Base-by-base conservation (phyloP, 768 basidiomycete species). In the Lactarius sp. region DNA sequence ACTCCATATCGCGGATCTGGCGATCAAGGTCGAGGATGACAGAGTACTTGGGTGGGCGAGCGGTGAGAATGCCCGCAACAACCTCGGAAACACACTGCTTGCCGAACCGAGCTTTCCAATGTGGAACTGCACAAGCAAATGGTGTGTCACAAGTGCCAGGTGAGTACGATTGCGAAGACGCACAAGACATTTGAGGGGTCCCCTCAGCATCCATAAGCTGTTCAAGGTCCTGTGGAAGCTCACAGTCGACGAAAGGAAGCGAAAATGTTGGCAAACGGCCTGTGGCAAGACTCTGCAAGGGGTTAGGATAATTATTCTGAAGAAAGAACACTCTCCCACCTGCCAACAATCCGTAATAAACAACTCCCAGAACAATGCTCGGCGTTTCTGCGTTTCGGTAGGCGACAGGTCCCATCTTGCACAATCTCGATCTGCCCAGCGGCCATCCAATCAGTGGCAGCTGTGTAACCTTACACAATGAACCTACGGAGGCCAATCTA, bases 271-370 rank as follows among this genome's bases (percentile, higher is more conserved):
- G 81, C 27, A 87, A 73, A 49, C 86, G 81, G 12, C 87, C 87
- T 14, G 86, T 88, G 2, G 87, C 86, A 47, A 88, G 78, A 70
- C 84, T 85, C 86, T 87, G 37, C 4, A 27, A 49, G 16, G 34
- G 14, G 37, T 16, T 39, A 39, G 37, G 31, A 33, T 33, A 53
- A 4, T 41, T 34, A 62, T 31, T 47, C 46, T 31, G 27, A 20
- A 13, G 33, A 44, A 16, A 51, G 46, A 49, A 4, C 27, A 7
- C 9, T 36, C 36, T n/a, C 60, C 12, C 63, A 86, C 87, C 80
- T 86, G 85, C 85, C 86, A 88, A 64, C 84, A 83, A 70, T 88
- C 87, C 0, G 86, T 85, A 66, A 87, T 85, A 68, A 86, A 87
- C 34, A 88, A 64, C 64, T 89, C 87, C 87, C 87, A 88, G 68